A percentile compares a stretch with the other conserved stretches of the same genome.
phyloP scores from a whole-genome alignment of 1,139 yeast genomes.

The Pneumocystis sp. region DNA sequence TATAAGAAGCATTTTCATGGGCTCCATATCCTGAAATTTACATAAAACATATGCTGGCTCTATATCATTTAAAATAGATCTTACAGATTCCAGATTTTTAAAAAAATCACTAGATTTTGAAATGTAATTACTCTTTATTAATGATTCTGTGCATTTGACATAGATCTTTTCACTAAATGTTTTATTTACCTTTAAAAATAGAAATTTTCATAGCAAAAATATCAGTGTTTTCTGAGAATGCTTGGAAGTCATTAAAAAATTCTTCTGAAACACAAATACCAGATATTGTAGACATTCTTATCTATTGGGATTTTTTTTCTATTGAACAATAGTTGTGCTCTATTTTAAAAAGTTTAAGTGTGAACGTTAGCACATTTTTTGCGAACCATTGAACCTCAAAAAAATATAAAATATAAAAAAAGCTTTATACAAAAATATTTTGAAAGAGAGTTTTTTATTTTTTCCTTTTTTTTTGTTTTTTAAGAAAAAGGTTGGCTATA shows the following conservation, averaged over 20 bases:
- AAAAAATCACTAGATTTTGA: slow-evolving; percentile 1
- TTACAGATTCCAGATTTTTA: slow-evolving; percentile 29
- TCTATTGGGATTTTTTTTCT: no score
- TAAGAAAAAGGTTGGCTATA: background rate
- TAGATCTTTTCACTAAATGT: background rate
- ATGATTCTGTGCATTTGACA: background rate
- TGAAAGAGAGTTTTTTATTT: no score
- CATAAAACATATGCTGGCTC: slow-evolving; percentile 50
- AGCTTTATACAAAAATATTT: no score
- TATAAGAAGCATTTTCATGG: slow-evolving; percentile 37
- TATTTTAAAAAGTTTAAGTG: no score
- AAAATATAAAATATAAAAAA: no score
- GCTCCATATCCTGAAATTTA: slow-evolving; percentile 25
- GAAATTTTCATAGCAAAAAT: background rate
- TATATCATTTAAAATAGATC: slow-evolving; percentile 29
- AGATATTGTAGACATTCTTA: background rate
- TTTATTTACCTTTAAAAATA: background rate
- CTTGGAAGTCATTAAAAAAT: background rate
- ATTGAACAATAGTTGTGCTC: background rate
- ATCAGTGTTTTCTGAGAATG: background rate
- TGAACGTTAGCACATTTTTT: no score
- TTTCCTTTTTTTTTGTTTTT: background rate
- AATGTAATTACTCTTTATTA: background rate
- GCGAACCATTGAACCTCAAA: no score
- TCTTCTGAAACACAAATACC: background rate